These are phyloP conservation scores for Tulasnella sp. DNA, from an alignment of 768 basidiomycete genomes.

Conservation along the genomic window DNA sequence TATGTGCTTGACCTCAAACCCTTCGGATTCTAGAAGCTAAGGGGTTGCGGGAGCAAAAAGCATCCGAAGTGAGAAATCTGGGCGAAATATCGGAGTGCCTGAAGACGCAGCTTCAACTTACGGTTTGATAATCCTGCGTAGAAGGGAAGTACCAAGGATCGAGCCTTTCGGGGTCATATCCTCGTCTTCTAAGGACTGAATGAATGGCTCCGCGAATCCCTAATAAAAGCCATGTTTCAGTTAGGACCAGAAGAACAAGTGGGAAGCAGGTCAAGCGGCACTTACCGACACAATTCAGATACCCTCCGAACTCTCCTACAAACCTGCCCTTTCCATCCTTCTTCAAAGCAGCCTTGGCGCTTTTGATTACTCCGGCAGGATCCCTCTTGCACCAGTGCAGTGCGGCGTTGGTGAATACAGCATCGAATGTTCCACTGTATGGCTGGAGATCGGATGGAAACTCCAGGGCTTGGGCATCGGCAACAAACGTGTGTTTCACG, in stretches of 20 bases:
- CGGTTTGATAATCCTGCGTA: slow-evolving; percentile 53
- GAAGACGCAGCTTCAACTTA: slow-evolving; percentile 33
- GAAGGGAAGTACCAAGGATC: slow-evolving; percentile 90
- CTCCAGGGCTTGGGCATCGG: slow-evolving; percentile 43
- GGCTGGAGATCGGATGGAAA: slow-evolving; percentile 21
- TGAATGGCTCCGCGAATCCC: slow-evolving; percentile 62
- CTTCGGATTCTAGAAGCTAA: slow-evolving; percentile 54
- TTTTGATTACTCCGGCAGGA: slow-evolving; percentile 60
- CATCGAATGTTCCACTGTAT: slow-evolving; percentile 43
- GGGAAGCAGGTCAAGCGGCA: background rate
- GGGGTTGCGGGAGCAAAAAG: background rate
- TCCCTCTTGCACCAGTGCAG: slow-evolving; percentile 83
- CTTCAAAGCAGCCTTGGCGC: slow-evolving; percentile 59
- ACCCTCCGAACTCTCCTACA: slow-evolving; percentile 74
- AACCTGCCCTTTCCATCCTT: slow-evolving; percentile 58
- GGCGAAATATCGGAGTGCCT: background rate
- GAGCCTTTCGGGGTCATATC: slow-evolving; percentile 53
- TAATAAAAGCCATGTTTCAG: slow-evolving; percentile 33
- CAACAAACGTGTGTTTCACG: slow-evolving; percentile 47
- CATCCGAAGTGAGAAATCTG: background rate
- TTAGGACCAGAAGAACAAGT: background rate
- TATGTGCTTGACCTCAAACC: slow-evolving; percentile 56
- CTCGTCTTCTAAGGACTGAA: slow-evolving; percentile 49
- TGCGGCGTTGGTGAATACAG: slow-evolving; percentile 74
- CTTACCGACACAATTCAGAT: slow-evolving; percentile 65